Evolutionary conservation across 2,329 filamentous ascomycete genomes (phyloP), one percentile per base, ranked within the genome.

Genomic region (Fusarium stilboides): DNA sequence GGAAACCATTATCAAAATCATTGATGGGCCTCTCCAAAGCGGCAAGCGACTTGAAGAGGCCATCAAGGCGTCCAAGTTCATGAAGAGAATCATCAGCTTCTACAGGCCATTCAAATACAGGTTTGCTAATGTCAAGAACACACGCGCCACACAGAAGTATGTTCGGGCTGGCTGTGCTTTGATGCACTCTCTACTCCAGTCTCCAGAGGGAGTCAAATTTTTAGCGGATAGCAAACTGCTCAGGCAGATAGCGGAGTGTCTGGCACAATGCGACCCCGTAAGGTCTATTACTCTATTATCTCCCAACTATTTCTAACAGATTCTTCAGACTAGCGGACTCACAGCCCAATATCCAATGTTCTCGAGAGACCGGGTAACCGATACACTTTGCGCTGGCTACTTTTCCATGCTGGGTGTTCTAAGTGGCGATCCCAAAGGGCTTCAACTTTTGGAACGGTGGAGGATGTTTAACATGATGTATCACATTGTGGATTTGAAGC

Each of bases 401-500:
- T 97, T 99, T 78, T 89, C 94, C 15, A 93, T 99, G 84, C 83
- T 99, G 3, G 97, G 96, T 9, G 90, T 93, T 13, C 81, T 99
- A 60, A 98, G 92, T 73, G 91, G 91, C 54, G 94, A 97, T 74
- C 83, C 87, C 0, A 93, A 91, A 72, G 96, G 96, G 1, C 85
- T 98, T 24, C 89, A 92, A 65, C 95, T 99, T 82, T 88, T 99
- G 76, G 95, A 98, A 78, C 87, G 94, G 73, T 98, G 96, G 95
- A 93, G 94, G 73, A 97, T 99, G 86, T 94, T 98, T 81, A 98
- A 98, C 80, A 99, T 99, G 94, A 97, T 98, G 86, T 99, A 99
- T 77, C 96, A 98, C 79, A 97, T 99, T 65, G 88, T 98, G 60
- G 95, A 98, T 76, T 85, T 97, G 44, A 94, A 92, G 73, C 92